Conservation (phyloP, 2,329 filamentous ascomycete species). For the Trichoderma endophyticum region DNA sequence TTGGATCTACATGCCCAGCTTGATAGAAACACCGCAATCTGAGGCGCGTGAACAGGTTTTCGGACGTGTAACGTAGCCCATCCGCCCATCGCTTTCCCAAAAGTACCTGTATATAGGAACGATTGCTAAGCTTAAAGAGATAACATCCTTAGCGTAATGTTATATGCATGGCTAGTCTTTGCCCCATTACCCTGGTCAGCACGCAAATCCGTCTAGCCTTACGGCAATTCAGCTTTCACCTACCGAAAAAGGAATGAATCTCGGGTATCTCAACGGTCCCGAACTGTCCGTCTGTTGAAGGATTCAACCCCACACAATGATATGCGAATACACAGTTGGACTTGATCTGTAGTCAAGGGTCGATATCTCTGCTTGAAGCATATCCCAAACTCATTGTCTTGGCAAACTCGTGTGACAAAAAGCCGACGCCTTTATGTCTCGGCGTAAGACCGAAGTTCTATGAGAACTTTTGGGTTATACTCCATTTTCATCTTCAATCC, state of each 20-base stretch:
- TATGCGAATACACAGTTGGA: neutral
- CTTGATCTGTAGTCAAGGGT: neutral
- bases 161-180: neutral
- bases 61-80: neutral
- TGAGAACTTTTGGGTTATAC: neutral
- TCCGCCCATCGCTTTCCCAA: neutral
- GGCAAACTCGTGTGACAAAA: neutral
- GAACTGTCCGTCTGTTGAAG: neutral
- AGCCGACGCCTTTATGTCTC: neutral
- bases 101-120: neutral
- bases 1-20: neutral
- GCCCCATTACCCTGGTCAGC: neutral
- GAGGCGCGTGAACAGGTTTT: neutral
- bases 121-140: neutral
- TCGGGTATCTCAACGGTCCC: neutral
- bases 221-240: neutral
- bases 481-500: neutral
- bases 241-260: neutral
- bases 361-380: neutral
- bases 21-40: neutral
- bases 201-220: neutral
- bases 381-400: neutral
- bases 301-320: neutral
- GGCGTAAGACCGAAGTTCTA: neutral
- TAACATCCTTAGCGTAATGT: neutral